phyloP scores from a whole-genome alignment of 441 rosid species.

The Gossypium lobatum region DNA sequence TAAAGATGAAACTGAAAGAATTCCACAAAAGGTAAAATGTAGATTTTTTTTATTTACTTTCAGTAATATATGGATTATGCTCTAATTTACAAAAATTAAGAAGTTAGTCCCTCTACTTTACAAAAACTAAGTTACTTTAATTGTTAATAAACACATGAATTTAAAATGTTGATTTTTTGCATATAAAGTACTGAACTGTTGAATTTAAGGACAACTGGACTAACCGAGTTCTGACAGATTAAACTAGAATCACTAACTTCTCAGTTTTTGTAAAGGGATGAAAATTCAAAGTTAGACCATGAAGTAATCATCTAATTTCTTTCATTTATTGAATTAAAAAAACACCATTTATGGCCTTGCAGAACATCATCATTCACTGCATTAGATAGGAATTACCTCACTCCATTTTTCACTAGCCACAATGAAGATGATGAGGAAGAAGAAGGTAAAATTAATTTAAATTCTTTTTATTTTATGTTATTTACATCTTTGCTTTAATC shows the following conservation, averaged over 20 bases:
- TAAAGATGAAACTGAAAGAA: neutral
- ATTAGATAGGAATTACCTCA: conserved; percentile 82
- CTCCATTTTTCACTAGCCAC: conserved; percentile 89
- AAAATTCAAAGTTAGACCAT: neutral
- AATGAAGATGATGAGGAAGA: conserved; percentile 66
- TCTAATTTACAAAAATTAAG: no score
- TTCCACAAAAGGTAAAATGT: neutral
- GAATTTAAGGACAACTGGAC: no score
- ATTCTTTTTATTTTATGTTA: neutral
- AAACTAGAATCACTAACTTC: no score
- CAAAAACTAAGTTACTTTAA: no score
- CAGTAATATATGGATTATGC: no score
- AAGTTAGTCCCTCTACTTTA: no score
- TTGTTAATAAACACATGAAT: no score
- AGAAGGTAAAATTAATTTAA: conserved; percentile 16
- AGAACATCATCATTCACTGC: conserved; percentile 83
- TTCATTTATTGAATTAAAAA: neutral
- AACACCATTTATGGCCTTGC: conserved; percentile 14
- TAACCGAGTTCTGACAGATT: no score
- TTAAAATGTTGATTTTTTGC: no score
- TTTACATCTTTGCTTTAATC: neutral
- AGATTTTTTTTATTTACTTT: neutral
- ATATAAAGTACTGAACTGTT: no score
- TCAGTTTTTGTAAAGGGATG: no score
- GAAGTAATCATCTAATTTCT: neutral